These are phyloP conservation scores for Pachyrhizus erosus DNA, from an alignment of 306 rosid genomes.

Conservation along the genomic window DNA sequence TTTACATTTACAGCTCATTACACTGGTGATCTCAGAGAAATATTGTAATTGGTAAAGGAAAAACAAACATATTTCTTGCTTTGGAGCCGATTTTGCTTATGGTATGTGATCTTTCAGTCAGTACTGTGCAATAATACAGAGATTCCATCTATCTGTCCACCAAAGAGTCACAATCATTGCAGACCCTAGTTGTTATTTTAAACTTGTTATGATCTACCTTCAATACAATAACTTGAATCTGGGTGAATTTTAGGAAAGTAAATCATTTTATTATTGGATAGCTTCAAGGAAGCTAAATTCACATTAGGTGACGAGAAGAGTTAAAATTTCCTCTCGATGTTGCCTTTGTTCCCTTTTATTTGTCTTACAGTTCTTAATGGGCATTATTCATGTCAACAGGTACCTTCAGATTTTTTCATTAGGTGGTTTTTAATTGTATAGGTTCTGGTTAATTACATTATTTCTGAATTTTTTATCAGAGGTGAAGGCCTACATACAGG, in stretches of 20 bases:
- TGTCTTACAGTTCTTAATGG: neutral
- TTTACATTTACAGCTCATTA: neutral
- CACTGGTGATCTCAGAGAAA: neutral
- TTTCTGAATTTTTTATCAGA: slow-evolving; percentile 12
- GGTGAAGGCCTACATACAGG: neutral
- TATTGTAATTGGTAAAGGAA: neutral
- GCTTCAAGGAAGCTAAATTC: slow-evolving; percentile 3
- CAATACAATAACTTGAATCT: neutral
- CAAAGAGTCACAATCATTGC: neutral
- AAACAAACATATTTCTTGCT: neutral
- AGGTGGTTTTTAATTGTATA: neutral
- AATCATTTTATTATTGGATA: neutral
- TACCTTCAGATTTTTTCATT: neutral
- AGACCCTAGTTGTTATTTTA: neutral
- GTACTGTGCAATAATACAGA: slow-evolving; percentile 9
- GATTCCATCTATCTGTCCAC: neutral
- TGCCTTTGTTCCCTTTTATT: neutral
- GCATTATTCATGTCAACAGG: neutral
- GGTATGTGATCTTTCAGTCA: neutral
- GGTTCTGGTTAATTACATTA: neutral
- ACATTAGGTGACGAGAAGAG: slow-evolving; percentile 5
- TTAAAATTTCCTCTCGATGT: neutral
- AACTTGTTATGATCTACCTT: slow-evolving; percentile 14
- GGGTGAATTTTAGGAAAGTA: neutral
- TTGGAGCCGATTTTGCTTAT: neutral